A percentile compares a stretch with the other conserved stretches of the same genome.
phyloP scores from a whole-genome alignment of 179 eudicot species.

The Beta lomatogona region DNA sequence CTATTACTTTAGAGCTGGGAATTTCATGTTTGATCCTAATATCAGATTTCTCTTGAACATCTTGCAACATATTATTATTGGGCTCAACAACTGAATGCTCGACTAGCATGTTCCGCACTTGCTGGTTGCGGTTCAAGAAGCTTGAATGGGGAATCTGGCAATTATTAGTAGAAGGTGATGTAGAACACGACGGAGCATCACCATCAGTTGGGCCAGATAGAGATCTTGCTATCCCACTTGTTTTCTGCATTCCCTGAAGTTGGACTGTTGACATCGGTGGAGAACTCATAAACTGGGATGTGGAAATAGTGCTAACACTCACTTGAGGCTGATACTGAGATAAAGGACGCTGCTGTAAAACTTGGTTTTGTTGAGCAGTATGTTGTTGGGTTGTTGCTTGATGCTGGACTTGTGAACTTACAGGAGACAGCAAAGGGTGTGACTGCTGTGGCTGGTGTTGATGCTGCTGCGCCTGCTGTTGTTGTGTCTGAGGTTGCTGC shows the following conservation, averaged over 20 bases:
- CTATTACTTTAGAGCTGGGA: slow-evolving; percentile 46
- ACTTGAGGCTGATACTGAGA: slow-evolving; percentile 49
- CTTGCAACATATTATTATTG: slow-evolving; percentile 47
- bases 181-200: slow-evolving; percentile 89
- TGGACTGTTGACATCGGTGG: slow-evolving; percentile 54
- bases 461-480: slow-evolving; percentile 61
- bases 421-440: slow-evolving; percentile 50
- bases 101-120: slow-evolving; percentile 39
- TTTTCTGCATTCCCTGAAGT: slow-evolving; percentile 61
- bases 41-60: slow-evolving; percentile 55
- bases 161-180: slow-evolving; percentile 82
- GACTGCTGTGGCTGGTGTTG: slow-evolving; percentile 51
- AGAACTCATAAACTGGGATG: slow-evolving; percentile 54
- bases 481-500: slow-evolving; percentile 42
- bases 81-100: slow-evolving; percentile 54
- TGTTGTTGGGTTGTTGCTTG: slow-evolving; percentile 57
- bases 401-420: slow-evolving; percentile 51
- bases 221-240: slow-evolving; percentile 39
- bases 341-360: slow-evolving; percentile 45
- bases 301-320: slow-evolving; percentile 42
- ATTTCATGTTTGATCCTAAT: slow-evolving; percentile 59
- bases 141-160: slow-evolving; percentile 57
- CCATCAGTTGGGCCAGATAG: slow-evolving; percentile 61
- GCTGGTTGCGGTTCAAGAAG: slow-evolving; percentile 56
- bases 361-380: slow-evolving; percentile 49